Conservation (phyloP, 169 alveolate genomes). For the Babesia bigemina region DNA sequence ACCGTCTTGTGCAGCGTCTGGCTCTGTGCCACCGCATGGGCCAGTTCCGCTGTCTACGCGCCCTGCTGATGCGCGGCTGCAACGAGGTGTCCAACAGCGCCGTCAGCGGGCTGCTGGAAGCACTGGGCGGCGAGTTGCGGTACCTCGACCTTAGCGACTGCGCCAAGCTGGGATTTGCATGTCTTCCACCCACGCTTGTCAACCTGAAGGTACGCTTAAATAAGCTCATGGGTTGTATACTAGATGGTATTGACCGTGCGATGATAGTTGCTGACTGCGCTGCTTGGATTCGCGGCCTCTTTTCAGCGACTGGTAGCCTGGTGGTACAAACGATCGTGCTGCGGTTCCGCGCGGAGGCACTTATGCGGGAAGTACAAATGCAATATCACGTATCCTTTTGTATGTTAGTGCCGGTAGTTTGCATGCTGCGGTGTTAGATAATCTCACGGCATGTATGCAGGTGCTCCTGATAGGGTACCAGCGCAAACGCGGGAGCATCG, state of each 20-base stretch:
- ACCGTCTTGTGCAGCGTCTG: slow-evolving; percentile 32
- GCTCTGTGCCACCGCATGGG: slow-evolving; percentile 17
- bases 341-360: too few relatives aligned
- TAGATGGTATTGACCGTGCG: too few relatives aligned
- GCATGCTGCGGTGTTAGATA: not conserved
- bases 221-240: too few relatives aligned
- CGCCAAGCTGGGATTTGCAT: slow-evolving; percentile 4
- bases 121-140: slow-evolving; percentile 4
- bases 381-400: too few relatives aligned
- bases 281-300: too few relatives aligned
- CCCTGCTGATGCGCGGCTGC: slow-evolving; percentile 45
- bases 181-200: slow-evolving; percentile 12
- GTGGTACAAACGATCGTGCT: too few relatives aligned
- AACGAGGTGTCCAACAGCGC: slow-evolving; percentile 21
- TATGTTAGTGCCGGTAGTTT: not conserved
- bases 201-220: slow-evolving; percentile 14
- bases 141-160: slow-evolving; percentile 54
- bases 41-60: slow-evolving; percentile 18
- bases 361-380: too few relatives aligned
- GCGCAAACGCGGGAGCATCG: not conserved
- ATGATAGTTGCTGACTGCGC: too few relatives aligned
- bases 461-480: slow-evolving; percentile 14
- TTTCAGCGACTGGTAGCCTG: too few relatives aligned
- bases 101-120: slow-evolving; percentile 20
- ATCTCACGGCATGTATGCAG: not conserved